Percentiles rank a stretch among this genome's conserved stretches.
phyloP scores from a whole-genome alignment of 1,284 basidiomycete genomes.

The Apiotrichum gracile region DNA sequence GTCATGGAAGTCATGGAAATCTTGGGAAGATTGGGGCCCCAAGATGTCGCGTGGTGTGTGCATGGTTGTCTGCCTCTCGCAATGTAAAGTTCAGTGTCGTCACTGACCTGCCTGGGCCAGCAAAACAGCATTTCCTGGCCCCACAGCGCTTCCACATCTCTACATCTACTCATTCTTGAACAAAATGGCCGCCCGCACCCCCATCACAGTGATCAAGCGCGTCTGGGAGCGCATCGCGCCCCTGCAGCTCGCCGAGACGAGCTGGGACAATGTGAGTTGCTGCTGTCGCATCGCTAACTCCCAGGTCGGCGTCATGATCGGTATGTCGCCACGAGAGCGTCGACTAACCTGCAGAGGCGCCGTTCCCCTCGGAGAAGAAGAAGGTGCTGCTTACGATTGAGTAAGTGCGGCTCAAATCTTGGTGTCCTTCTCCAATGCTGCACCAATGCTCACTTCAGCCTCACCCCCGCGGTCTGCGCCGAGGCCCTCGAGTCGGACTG shows the following conservation, averaged over 20 bases:
- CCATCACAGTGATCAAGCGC: constrained; percentile 37
- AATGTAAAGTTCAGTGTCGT: neutral
- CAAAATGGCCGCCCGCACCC: constrained; percentile 13
- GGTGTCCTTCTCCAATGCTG: too few species aligned
- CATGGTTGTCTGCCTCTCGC: too few species aligned
- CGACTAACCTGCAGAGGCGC: constrained; percentile 58
- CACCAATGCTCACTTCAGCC: constrained; percentile 51
- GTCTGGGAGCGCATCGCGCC: constrained; percentile 67
- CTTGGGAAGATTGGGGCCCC: constrained; percentile 3
- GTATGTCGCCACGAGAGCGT: constrained; percentile 45
- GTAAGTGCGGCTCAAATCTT: constrained; percentile 49
- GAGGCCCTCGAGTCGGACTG: constrained; percentile 63
- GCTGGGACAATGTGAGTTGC: constrained; percentile 79
- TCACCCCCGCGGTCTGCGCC: constrained; percentile 68
- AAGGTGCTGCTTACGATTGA: constrained; percentile 77
- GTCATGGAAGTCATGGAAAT: neutral
- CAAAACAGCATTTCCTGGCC: too few species aligned
- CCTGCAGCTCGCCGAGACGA: constrained; percentile 66
- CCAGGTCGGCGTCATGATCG: constrained; percentile 75
- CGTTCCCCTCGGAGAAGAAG: constrained; percentile 56
- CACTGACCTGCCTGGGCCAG: too few species aligned
- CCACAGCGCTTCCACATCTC: neutral
- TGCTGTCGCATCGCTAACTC: neutral
- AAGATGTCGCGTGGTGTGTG: neutral
- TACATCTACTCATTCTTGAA: neutral